These are phyloP conservation scores for Agapanthus africanus DNA, from an alignment of 106 monocot species.

Conservation along the genomic window DNA sequence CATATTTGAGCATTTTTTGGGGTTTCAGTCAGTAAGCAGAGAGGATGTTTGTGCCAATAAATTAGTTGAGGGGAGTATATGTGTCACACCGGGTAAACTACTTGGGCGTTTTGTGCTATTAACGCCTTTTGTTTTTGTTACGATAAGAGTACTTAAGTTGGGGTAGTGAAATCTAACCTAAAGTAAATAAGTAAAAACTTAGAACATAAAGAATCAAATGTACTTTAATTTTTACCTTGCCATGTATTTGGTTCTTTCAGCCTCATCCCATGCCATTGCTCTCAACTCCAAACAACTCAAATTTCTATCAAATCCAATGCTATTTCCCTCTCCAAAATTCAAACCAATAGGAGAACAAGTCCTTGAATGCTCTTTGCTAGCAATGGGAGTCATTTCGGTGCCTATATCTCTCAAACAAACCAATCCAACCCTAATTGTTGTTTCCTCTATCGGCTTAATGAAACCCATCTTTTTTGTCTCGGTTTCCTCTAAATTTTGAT, in stretches of 20 bases:
- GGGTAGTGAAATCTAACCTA: no score
- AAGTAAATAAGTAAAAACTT: no score
- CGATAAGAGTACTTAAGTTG: no score
- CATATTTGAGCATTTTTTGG: no score
- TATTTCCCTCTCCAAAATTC: background rate
- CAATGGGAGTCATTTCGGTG: slow-evolving; percentile 82
- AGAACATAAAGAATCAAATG: no score
- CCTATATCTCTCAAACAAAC: slow-evolving; percentile 85
- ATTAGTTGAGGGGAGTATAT: no score
- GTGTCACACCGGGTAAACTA: no score
- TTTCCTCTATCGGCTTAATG: background rate
- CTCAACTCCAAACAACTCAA: slow-evolving; percentile 43
- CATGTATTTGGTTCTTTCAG: slow-evolving; percentile 49
- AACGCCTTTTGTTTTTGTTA: no score
- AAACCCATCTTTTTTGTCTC: slow-evolving; percentile 82
- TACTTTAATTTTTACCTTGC: no score
- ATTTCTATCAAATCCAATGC: background rate
- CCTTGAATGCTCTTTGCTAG: slow-evolving; percentile 76
- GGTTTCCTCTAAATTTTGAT: slow-evolving; percentile 18
- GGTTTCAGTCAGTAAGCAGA: no score
- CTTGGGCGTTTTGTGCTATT: no score
- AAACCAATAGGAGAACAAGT: slow-evolving; percentile 52
- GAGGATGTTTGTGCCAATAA: no score
- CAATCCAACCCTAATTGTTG: slow-evolving; percentile 15
- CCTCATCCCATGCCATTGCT: slow-evolving; percentile 57